Evolutionary conservation across 768 basidiomycete species (phyloP), one percentile per base, ranked within the genome.

Genomic region (Tricholoma furcatifolium): DNA sequence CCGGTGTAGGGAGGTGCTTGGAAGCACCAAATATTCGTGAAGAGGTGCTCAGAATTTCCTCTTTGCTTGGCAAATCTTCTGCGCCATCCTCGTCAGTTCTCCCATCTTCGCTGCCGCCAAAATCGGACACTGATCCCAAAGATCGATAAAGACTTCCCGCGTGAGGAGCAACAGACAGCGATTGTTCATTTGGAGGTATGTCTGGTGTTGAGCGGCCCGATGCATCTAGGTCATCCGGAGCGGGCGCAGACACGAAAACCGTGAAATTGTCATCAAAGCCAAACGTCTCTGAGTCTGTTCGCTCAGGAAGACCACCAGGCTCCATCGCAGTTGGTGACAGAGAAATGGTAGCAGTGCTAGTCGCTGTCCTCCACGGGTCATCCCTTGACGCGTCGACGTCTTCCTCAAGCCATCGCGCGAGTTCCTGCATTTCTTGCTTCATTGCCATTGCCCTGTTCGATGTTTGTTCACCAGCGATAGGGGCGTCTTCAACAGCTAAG

Each of bases 211-310:
- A 58, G 55, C 57, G 45, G 62, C 68, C 51, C 60, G 69, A 61
- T 58, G 62, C 51, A 56, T 54, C 56, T 21, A 47, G 32, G 20
- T 55, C 44, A 11, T 57, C 44, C 27, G 35, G 56, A 24, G 62
- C 52, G 42, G 72, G 80, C n/a, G 85, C 86, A 30, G 85, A 84
- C 15, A 90, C 78, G 56, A 89, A 89, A 24, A 81, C 83, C 2
- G 83, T 77, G 62, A 93, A 93, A 65, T 93, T 87, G 61, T 93
- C 91, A 49, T 92, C 91, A 59, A 93, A 82, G 3, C 74, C 75
- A 46, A 65, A 60, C 18, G 63, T 38, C n/a, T n/a, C 39, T 27
- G 39, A 36, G 11, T 35, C 32, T 11, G 43, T 36, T 24, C 21
- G 42, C 14, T 34, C 23, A 3, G 31, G 9, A 41, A 47, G 46